These are phyloP conservation scores for Hanseniaspora pseudoguilliermondii DNA, from an alignment of 805 yeast species.

Conservation along the genomic window DNA sequence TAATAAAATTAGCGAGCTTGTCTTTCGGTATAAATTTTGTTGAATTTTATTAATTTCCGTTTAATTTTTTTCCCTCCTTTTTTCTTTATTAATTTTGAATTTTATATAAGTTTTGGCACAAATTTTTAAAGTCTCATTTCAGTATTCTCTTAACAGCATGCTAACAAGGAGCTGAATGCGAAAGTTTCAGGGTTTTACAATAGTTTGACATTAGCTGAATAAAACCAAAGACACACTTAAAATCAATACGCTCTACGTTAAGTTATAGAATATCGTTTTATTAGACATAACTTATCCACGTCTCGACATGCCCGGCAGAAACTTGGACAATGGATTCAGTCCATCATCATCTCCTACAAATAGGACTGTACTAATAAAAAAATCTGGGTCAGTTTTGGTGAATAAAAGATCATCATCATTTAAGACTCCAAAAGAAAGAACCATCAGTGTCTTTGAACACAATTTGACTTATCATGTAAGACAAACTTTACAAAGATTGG, in stretches of 20 bases:
- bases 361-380: neutral
- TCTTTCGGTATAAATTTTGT: too few species aligned
- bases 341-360: neutral
- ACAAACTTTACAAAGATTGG: constrained; percentile 5
- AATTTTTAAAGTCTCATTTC: neutral
- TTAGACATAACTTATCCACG: too few species aligned
- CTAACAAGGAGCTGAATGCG: neutral
- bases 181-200: neutral
- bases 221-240: too few species aligned
- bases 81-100: neutral
- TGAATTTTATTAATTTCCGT: neutral
- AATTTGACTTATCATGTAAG: constrained; percentile 12
- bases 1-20: neutral
- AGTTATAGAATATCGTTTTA: too few species aligned
- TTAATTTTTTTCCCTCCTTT: neutral
- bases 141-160: neutral
- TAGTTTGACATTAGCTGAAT: too few species aligned
- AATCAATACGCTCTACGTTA: too few species aligned
- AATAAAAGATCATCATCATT: neutral
- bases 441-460: constrained; percentile 10
- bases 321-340: neutral
- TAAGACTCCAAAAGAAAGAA: neutral
- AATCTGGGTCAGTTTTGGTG: neutral
- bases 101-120: neutral
- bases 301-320: neutral